Conservation (phyloP, 75 land plant genomes). For the Sequoiadendron giganteum region DNA sequence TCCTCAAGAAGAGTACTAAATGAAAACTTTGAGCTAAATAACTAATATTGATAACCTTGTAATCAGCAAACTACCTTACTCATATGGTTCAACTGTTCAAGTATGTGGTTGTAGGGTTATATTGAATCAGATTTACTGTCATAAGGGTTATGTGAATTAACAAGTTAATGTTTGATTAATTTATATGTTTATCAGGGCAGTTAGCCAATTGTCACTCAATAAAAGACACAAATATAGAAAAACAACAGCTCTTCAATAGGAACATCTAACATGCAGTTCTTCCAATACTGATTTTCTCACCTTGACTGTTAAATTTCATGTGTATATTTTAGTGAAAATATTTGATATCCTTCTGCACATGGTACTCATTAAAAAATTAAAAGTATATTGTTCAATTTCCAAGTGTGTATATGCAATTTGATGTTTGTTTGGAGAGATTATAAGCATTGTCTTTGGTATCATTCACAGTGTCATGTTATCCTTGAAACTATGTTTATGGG, state of each 20-base stretch:
- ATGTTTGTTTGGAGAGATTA: neutral
- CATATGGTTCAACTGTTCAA: neutral
- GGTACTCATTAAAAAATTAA: neutral
- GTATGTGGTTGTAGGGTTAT: neutral
- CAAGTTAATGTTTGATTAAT: neutral
- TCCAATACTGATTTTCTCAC: neutral
- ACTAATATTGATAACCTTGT: neutral
- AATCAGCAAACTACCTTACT: neutral
- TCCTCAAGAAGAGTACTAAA: neutral
- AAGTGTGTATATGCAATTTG: neutral
- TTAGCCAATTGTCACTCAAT: neutral
- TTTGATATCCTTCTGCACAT: neutral
- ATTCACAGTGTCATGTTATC: neutral
- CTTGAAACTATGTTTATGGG: neutral
- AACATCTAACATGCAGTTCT: neutral
- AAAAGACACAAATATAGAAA: neutral
- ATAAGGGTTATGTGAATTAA: too few relatives aligned
- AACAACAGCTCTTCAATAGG: neutral
- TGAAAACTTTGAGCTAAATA: neutral
- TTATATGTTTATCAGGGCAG: neutral
- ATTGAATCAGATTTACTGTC: neutral
- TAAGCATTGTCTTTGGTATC: neutral
- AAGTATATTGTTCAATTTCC: neutral
- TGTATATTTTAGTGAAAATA: neutral
- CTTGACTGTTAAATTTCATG: neutral